Conservation (phyloP, 2,329 filamentous ascomycete genomes). For the Chrysoporthe deuterocubensis region DNA sequence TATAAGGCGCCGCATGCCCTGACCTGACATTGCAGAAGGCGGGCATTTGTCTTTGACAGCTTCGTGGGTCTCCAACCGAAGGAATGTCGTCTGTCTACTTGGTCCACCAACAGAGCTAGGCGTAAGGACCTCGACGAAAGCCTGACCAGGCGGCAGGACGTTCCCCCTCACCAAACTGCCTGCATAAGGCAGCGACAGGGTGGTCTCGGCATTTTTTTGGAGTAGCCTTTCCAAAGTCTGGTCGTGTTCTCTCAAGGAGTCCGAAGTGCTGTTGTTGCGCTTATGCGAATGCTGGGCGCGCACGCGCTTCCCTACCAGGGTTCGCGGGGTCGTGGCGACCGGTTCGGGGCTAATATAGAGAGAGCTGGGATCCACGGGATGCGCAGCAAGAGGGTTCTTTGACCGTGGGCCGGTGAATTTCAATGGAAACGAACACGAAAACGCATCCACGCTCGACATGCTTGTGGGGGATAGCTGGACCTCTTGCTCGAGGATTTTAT, state of each 20-base stretch:
- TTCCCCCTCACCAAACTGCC: constrained; percentile 89
- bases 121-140: constrained; percentile 72
- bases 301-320: constrained; percentile 62
- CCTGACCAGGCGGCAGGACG: constrained; percentile 78
- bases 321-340: constrained; percentile 62
- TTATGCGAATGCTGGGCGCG: constrained; percentile 68
- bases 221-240: constrained; percentile 50
- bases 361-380: constrained; percentile 59
- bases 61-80: constrained; percentile 46
- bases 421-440: constrained; percentile 66
- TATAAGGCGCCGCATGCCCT: constrained; percentile 83
- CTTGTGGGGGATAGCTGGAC: constrained; percentile 58
- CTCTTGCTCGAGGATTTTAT: constrained; percentile 34
- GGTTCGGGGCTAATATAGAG: constrained; percentile 52
- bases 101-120: constrained; percentile 50
- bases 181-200: constrained; percentile 69
- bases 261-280: constrained; percentile 84
- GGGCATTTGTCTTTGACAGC: constrained; percentile 48
- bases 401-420: constrained; percentile 45
- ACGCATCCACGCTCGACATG: constrained; percentile 61
- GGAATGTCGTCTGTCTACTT: constrained; percentile 59
- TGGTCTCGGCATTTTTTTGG: constrained; percentile 59
- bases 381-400: constrained; percentile 53
- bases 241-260: constrained; percentile 76
- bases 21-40: constrained; percentile 65